Evolutionary conservation across 306 rosid genomes (phyloP).

Genomic region (Lablab purpureus): DNA sequence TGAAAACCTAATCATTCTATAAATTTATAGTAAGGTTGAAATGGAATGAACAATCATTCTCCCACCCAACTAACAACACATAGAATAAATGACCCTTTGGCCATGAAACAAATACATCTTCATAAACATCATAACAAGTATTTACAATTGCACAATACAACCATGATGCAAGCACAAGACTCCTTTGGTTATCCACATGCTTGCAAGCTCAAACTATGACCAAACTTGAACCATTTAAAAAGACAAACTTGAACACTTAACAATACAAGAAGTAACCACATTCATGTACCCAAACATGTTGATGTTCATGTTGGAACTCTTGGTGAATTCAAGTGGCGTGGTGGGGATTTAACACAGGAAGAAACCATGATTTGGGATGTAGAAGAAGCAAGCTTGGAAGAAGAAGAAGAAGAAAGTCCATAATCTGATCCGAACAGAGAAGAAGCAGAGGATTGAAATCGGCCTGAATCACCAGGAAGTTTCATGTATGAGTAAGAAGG

Average conservation of each 20-base stretch:
- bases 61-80: neutral
- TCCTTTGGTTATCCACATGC: conserved; percentile 56
- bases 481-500: conserved; percentile 67
- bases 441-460: conserved; percentile 53
- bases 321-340: conserved; percentile 42
- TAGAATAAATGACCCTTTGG: conserved; percentile 52
- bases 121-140: conserved; percentile 44
- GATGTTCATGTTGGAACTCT: conserved; percentile 49
- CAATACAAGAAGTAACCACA: conserved; percentile 12
- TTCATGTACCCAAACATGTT: conserved; percentile 16
- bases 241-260: conserved; percentile 23
- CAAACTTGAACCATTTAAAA: conserved; percentile 6
- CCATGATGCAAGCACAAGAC: conserved; percentile 33
- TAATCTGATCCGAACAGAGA: conserved; percentile 43
- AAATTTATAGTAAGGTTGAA: neutral
- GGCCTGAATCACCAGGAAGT: conserved; percentile 66
- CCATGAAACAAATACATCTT: conserved; percentile 5
- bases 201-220: conserved; percentile 23
- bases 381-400: conserved; percentile 51
- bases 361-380: conserved; percentile 50
- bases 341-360: conserved; percentile 66
- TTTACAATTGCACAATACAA: conserved; percentile 52
- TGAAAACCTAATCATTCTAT: conserved; percentile 1
- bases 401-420: conserved; percentile 41
- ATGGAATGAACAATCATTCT: too few relatives aligned